Percentiles rank a stretch among this genome's conserved stretches.
These are phyloP conservation scores for Kazachstania viticola DNA, from an alignment of 805 yeast genomes.

Conservation along the genomic window DNA sequence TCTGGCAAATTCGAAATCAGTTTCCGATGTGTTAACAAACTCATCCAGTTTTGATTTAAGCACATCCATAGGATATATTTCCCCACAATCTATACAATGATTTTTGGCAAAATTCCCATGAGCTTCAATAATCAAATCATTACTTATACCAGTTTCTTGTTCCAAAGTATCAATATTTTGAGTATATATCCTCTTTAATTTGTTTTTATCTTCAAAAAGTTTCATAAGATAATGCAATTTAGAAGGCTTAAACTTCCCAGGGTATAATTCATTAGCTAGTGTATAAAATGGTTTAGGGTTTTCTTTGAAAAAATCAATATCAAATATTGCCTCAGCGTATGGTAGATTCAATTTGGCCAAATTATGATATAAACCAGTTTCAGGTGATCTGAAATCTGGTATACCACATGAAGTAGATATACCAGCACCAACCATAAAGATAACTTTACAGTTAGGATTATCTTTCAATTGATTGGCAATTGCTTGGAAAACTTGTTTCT, in stretches of 20 bases:
- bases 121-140: conserved; percentile 67
- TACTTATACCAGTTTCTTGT: conserved; percentile 64
- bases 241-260: conserved; percentile 80
- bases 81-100: conserved; percentile 69
- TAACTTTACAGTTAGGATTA: conserved; percentile 31
- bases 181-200: conserved; percentile 64
- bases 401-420: conserved; percentile 88
- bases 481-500: no score
- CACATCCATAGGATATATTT: conserved; percentile 37
- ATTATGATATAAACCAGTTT: conserved; percentile 80
- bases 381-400: conserved; percentile 89
- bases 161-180: conserved; percentile 93
- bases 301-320: conserved; percentile 64
- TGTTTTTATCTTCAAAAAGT: conserved; percentile 51
- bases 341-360: conserved; percentile 65
- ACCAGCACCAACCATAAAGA: conserved; percentile 85
- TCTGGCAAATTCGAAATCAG: conserved; percentile 23
- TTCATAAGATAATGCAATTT: conserved; percentile 65
- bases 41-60: conserved; percentile 28
- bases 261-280: conserved; percentile 74
- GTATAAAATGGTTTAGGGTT: conserved; percentile 79
- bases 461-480: conserved; percentile 9
- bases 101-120: conserved; percentile 87
- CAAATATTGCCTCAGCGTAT: conserved; percentile 92
- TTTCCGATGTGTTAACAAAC: conserved; percentile 10